phyloP scores from a whole-genome alignment of 768 basidiomycete genomes.

The Pilatotrama ljubarskyi region DNA sequence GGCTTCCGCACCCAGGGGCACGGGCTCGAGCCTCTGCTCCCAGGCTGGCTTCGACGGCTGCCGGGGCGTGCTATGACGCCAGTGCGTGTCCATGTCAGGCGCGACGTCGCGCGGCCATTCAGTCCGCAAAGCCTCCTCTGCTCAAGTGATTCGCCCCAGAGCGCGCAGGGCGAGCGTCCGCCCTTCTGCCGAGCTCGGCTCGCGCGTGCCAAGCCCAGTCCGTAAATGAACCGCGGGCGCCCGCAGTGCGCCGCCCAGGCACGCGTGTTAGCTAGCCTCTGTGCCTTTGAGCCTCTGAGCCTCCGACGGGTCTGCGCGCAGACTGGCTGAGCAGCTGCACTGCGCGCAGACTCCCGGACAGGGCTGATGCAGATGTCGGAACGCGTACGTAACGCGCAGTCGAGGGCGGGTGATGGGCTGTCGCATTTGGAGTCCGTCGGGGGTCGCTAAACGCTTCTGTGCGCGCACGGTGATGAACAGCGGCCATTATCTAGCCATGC shows the following conservation, averaged over 20 bases:
- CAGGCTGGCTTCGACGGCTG: constrained; percentile 12
- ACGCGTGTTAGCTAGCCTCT: neutral
- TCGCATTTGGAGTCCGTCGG: constrained; percentile 1
- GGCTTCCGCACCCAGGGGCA: neutral
- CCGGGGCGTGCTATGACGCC: constrained; percentile 18
- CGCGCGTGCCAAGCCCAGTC: constrained; percentile 9
- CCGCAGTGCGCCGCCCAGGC: neutral
- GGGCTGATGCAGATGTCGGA: constrained; percentile 7
- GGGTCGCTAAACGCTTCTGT: neutral
- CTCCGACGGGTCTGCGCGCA: neutral
- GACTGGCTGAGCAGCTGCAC: neutral
- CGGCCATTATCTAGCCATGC: neutral
- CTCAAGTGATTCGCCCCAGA: constrained; percentile 14
- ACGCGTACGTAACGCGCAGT: constrained; percentile 16
- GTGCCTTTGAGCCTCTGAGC: neutral
- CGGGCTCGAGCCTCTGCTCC: neutral
- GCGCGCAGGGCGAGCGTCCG: neutral
- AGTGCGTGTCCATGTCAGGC: constrained; percentile 2
- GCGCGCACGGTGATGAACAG: constrained; percentile 1
- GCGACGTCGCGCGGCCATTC: constrained; percentile 5
- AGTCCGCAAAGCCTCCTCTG: constrained; percentile 5
- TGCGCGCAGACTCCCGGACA: neutral
- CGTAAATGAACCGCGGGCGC: constrained; percentile 5
- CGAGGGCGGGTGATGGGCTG: constrained; percentile 3
- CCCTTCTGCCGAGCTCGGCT: constrained; percentile 17